phyloP scores from a whole-genome alignment of 305 asterid species.

The Fraxinus latifolia region DNA sequence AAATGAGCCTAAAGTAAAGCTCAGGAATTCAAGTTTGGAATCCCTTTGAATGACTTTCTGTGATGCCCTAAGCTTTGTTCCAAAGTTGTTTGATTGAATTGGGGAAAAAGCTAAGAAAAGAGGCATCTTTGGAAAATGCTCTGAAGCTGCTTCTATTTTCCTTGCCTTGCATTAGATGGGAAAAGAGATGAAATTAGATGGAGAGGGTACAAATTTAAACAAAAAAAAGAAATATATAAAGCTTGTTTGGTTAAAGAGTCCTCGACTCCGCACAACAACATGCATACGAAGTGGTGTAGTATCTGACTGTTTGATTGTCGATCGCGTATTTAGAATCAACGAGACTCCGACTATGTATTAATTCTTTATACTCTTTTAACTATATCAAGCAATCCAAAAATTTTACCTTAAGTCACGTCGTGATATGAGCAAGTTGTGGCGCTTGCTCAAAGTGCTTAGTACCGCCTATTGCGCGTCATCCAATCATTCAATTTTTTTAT shows the following conservation, averaged over 20 bases:
- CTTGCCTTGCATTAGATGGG: neutral
- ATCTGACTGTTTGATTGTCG: neutral
- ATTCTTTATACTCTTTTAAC: neutral
- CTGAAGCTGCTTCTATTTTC: neutral
- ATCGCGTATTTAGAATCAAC: neutral
- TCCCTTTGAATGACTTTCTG: neutral
- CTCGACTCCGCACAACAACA: neutral
- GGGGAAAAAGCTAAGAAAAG: neutral
- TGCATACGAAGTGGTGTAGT: neutral
- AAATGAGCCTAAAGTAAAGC: constrained; percentile 3
- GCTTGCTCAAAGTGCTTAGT: neutral
- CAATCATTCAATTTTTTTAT: neutral
- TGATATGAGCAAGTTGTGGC: neutral
- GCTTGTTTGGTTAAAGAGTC: neutral
- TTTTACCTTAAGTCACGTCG: neutral
- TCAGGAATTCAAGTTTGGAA: neutral
- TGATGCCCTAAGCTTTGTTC: neutral
- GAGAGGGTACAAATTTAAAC: neutral
- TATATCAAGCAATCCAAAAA: neutral
- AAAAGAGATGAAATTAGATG: neutral
- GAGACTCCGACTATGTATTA: neutral
- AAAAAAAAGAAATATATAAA: neutral
- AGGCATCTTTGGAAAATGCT: neutral
- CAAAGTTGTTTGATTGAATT: neutral
- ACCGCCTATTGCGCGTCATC: neutral